Evolutionary conservation across 140 eudicot species (phyloP).

Genomic region (Senecio squalidus): DNA sequence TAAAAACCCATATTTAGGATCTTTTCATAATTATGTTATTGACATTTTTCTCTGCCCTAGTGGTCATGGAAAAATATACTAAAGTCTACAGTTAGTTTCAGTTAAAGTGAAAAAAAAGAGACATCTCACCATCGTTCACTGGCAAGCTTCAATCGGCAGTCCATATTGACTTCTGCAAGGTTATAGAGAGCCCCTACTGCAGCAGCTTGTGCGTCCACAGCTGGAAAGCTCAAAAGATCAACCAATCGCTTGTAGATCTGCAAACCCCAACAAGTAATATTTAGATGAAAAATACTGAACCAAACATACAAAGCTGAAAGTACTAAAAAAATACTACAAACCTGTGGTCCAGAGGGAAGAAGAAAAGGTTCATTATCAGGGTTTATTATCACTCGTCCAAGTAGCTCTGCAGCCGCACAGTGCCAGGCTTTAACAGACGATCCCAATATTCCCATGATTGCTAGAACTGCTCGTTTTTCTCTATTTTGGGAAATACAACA

Average conservation of each 20-base stretch:
- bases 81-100: neutral
- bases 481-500: constrained; percentile 31
- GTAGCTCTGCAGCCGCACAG: constrained; percentile 92
- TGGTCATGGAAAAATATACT: neutral
- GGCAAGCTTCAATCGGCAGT: constrained; percentile 92
- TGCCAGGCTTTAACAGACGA: constrained; percentile 87
- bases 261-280: constrained; percentile 1
- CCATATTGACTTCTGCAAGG: constrained; percentile 91
- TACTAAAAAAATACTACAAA: constrained; percentile 12
- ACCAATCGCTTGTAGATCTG: constrained; percentile 87
- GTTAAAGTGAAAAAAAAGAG: neutral
- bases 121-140: constrained; percentile 78
- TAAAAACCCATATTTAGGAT: too few species aligned
- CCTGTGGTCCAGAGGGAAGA: constrained; percentile 91
- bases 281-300: neutral
- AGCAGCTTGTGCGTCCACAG: constrained; percentile 91
- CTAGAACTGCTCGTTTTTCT: constrained; percentile 87
- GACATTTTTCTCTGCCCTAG: too few species aligned
- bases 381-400: constrained; percentile 88
- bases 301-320: neutral
- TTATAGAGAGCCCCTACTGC: constrained; percentile 96
- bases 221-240: constrained; percentile 88
- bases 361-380: constrained; percentile 95
- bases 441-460: constrained; percentile 87
- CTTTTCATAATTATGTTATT: too few species aligned